phyloP scores from a whole-genome alignment of 164 flowering plant genomes.

The Saururus chinensis region DNA sequence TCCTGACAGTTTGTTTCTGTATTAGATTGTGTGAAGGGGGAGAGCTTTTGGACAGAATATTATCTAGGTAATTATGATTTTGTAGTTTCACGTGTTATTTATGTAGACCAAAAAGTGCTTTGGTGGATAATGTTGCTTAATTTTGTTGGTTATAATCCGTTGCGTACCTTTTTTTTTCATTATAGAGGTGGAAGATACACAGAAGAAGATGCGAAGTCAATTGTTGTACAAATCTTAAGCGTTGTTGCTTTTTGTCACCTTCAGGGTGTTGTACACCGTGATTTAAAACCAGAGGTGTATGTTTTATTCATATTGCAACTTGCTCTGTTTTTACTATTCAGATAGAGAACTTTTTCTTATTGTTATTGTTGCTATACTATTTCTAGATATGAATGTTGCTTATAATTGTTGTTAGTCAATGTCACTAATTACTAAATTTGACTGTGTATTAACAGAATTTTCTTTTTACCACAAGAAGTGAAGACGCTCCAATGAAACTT shows the following conservation, averaged over 20 bases:
- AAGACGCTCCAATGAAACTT: conserved; percentile 88
- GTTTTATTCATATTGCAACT: conserved; percentile 20
- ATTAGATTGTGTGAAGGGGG: conserved; percentile 96
- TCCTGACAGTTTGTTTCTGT: conserved; percentile 5
- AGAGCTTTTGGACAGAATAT: conserved; percentile 84
- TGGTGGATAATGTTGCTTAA: background rate
- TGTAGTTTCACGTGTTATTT: background rate
- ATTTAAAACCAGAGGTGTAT: conserved; percentile 84
- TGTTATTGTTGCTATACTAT: background rate
- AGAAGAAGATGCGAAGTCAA: conserved; percentile 72
- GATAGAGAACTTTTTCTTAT: background rate
- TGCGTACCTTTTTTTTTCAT: conserved; percentile 1
- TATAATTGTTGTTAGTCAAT: background rate
- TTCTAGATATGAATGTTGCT: background rate
- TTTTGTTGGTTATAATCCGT: background rate
- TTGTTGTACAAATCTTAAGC: conserved; percentile 54
- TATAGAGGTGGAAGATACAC: conserved; percentile 81
- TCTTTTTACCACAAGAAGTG: conserved; percentile 70
- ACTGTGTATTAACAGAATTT: conserved; percentile 60
- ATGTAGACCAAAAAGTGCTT: background rate
- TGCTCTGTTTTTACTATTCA: background rate
- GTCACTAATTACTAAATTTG: background rate
- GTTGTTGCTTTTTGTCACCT: conserved; percentile 78
- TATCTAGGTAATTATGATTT: conserved; percentile 50
- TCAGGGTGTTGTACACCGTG: conserved; percentile 93